Percentiles rank a stretch among this genome's conserved stretches.
phyloP scores from a whole-genome alignment of 495 filamentous ascomycete species.

The Diplogelasinospora grovesii region DNA sequence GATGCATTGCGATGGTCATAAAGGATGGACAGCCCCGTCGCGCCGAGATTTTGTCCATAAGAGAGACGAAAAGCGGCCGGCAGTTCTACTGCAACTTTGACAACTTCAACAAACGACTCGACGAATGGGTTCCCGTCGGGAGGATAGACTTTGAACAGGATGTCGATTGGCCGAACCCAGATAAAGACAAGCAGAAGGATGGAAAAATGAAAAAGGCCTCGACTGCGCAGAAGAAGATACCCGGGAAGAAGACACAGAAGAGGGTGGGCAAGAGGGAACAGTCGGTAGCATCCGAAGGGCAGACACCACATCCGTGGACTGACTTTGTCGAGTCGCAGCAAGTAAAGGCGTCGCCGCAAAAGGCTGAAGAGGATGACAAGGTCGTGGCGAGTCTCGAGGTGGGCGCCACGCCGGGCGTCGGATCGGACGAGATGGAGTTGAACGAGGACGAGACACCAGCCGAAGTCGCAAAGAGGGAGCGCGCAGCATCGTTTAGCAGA shows the following conservation, averaged over 20 bases:
- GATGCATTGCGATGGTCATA: constrained; percentile 45
- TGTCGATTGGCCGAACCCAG: constrained; percentile 51
- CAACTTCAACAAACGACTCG: constrained; percentile 98
- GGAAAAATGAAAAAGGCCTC: constrained; percentile 40
- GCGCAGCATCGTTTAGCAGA: constrained; percentile 54
- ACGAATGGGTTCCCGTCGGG: constrained; percentile 83
- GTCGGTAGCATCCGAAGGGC: constrained; percentile 38
- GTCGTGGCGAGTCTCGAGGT: constrained; percentile 25
- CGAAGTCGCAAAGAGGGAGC: constrained; percentile 35
- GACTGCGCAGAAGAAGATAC: constrained; percentile 36
- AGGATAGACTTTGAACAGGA: constrained; percentile 70
- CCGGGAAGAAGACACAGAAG: constrained; percentile 50
- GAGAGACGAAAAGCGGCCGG: constrained; percentile 72
- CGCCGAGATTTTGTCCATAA: constrained; percentile 88
- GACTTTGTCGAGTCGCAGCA: constrained; percentile 31
- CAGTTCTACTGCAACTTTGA: constrained; percentile 97
- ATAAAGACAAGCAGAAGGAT: constrained; percentile 52
- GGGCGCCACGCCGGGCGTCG: constrained; percentile 28
- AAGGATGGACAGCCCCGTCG: constrained; percentile 77
- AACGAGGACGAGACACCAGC: constrained; percentile 38
- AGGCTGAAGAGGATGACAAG: constrained; percentile 30
- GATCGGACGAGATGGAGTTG: constrained; percentile 42
- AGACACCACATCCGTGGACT: constrained; percentile 41
- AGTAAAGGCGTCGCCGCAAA: constrained; percentile 14
- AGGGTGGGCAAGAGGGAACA: constrained; percentile 43